Evolutionary conservation across 164 flowering plant genomes (phyloP), one percentile per base, ranked within the genome.

Genomic region (grape (Vitis vinifera)): DNA sequence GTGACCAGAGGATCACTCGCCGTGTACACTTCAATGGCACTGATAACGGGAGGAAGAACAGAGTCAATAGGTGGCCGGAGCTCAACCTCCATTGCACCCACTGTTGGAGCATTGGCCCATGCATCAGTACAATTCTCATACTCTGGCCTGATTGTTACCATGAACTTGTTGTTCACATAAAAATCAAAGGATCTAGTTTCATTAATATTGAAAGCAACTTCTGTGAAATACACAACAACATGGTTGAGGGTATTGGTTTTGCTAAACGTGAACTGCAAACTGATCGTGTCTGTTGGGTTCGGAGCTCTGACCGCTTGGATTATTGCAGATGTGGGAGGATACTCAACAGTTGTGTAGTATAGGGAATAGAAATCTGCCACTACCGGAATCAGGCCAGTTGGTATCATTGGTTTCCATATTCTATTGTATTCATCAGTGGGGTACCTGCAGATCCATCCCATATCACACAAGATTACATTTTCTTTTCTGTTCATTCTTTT

Each of bases 341-440:
- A 10, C 4, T 71, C 69, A 1, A 29, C 62, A 29, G 47, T 55
- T 2, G 67, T 53, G 12, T 3, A 1, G 29, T n/a, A 6, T 1
- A 66, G 57, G 29, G 1, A 19, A 9, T 30, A 30, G 17, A 58
- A 59, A 29, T 49, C 14, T 3, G 74, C 71, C 0, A 47, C 31
- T 2, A 50, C 69, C 1, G 9, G 16, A 2, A 3, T 27, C 30
- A 56, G 16, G 17, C 58, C 61, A 0, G 53, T 4, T 29, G 68
- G 61, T 27, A n/a, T 17, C 29, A 1, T n/a, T 9, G 66, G 66
- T 37, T 30, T 10, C 79, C 79, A 76, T n/a, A 72, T 27, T 15
- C 79, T 66, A 9, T 62, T 50, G 59, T 68, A 76, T 37, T 19
- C 49, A 15, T 31, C 27, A 59, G 52, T 70, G n/a, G 73, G 79